Conservation (phyloP, 345 rosid genomes). For the Angophora floribunda region DNA sequence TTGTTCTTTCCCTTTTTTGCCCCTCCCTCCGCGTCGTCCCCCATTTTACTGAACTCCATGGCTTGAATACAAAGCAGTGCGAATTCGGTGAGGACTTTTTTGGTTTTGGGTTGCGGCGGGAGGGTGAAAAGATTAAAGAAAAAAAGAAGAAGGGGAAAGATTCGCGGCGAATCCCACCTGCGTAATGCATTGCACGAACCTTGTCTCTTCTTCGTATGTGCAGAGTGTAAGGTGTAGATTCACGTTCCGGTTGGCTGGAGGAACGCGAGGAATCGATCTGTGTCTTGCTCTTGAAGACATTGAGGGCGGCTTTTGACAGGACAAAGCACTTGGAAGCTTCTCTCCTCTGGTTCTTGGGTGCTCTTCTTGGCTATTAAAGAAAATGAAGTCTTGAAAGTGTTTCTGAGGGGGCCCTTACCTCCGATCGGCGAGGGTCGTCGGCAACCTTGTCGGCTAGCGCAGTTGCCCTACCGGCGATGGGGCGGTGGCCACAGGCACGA, state of each 20-base stretch:
- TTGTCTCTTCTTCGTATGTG: background rate
- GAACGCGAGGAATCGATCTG: slow-evolving; percentile 16
- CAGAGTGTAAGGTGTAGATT: background rate
- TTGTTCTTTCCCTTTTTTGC: too few species aligned
- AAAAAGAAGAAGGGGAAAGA: background rate
- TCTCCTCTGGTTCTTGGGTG: slow-evolving; percentile 3
- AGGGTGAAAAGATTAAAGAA: background rate
- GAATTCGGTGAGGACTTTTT: background rate
- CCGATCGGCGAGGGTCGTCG: too few species aligned
- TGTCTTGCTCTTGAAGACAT: slow-evolving; percentile 42
- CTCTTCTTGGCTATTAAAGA: background rate
- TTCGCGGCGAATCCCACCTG: background rate
- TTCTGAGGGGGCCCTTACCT: too few species aligned
- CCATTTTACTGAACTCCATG: background rate
- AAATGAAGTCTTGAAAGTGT: background rate
- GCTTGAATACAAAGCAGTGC: background rate
- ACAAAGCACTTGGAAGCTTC: too few species aligned
- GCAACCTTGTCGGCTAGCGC: too few species aligned
- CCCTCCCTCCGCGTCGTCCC: too few species aligned
- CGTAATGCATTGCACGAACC: background rate
- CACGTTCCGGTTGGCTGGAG: background rate
- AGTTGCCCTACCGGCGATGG: too few species aligned
- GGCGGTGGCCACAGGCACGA: too few species aligned
- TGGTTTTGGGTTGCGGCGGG: background rate
- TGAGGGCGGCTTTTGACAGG: too few species aligned